Conservation (phyloP, 345 rosid species). For the Heritiera littoralis region DNA sequence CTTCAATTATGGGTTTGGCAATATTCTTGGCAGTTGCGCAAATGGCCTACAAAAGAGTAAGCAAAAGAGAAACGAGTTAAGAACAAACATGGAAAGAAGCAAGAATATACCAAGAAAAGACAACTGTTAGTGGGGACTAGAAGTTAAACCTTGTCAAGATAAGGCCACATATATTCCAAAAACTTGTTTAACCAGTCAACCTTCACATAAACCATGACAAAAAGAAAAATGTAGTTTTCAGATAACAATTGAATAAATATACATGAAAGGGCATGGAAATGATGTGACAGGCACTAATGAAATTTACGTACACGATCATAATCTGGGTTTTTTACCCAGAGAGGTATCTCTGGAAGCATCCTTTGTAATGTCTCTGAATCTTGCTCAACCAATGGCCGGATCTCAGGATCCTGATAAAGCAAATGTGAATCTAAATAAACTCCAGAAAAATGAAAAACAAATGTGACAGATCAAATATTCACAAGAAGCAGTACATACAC, state of each 20-base stretch:
- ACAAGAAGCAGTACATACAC: not conserved
- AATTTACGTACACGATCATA: constrained; percentile 75
- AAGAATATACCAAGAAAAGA: constrained; percentile 3
- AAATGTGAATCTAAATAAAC: not conserved
- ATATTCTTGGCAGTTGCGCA: constrained; percentile 71
- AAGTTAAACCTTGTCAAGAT: constrained; percentile 82
- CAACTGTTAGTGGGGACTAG: not conserved
- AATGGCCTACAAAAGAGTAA: constrained; percentile 58
- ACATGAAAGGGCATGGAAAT: not conserved
- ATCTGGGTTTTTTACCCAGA: constrained; percentile 93
- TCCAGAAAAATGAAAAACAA: constrained; percentile 1
- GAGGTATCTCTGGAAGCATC: constrained; percentile 93
- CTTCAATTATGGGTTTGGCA: constrained; percentile 82
- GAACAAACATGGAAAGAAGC: constrained; percentile 18
- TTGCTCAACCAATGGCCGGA: constrained; percentile 68
- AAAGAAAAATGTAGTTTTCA: constrained; percentile 1
- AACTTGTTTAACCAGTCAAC: constrained; percentile 92
- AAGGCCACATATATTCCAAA: constrained; percentile 85
- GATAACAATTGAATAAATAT: constrained; percentile 23
- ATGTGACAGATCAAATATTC: not conserved
- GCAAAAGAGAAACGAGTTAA: not conserved
- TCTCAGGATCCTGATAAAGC: constrained; percentile 63
- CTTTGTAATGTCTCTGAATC: constrained; percentile 71
- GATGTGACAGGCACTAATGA: constrained; percentile 15
- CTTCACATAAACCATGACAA: constrained; percentile 25